phyloP scores from a whole-genome alignment of 2,329 filamentous ascomycete species.

The Aspergillus udagawae region DNA sequence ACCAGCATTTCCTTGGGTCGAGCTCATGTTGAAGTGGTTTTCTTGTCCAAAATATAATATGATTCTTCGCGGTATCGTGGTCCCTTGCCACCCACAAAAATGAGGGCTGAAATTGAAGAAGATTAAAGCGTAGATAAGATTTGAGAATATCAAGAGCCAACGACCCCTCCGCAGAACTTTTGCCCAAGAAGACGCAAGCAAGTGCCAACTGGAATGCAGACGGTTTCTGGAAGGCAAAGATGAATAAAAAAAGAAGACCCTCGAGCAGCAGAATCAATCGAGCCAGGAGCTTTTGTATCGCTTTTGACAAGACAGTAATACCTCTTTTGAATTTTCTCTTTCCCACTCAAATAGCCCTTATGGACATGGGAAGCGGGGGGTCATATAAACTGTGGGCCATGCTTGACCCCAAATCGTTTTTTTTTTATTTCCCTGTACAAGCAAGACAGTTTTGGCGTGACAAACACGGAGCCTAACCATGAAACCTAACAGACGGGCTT shows the following conservation, averaged over 20 bases:
- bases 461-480: conserved; percentile 36
- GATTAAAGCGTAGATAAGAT: neutral
- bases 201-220: neutral
- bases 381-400: conserved; percentile 37
- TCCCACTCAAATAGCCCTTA: conserved; percentile 11
- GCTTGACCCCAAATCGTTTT: conserved; percentile 17
- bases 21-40: conserved; percentile 20
- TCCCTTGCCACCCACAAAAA: neutral
- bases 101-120: conserved; percentile 2
- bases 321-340: conserved; percentile 1
- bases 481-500: conserved; percentile 34
- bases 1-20: conserved; percentile 20
- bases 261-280: neutral
- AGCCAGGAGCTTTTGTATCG: neutral
- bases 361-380: conserved; percentile 34
- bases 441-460: conserved; percentile 20
- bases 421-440: conserved; percentile 11
- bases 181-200: neutral
- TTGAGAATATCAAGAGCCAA: neutral
- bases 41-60: neutral
- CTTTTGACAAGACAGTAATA: neutral
- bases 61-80: neutral
- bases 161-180: neutral
- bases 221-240: neutral
- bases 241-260: neutral